These are phyloP conservation scores for Sarocladium strictum DNA, from an alignment of 2,329 filamentous ascomycete species.

Conservation along the genomic window DNA sequence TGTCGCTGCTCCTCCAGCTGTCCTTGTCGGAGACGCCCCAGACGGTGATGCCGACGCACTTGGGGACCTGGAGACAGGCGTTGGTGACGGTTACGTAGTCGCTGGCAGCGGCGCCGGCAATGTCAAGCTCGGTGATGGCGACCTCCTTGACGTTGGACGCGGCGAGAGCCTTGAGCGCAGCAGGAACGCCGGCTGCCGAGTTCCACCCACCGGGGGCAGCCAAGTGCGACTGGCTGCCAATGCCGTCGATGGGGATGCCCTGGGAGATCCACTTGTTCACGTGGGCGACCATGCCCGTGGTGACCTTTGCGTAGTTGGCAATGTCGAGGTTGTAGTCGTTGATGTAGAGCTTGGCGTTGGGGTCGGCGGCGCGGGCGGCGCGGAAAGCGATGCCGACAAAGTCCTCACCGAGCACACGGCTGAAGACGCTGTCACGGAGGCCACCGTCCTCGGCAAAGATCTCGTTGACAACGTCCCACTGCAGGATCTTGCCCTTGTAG, in stretches of 20 bases:
- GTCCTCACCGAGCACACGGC: constrained; percentile 45
- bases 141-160: constrained; percentile 46
- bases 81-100: constrained; percentile 54
- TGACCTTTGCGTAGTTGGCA: constrained; percentile 51
- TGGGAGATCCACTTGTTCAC: constrained; percentile 58
- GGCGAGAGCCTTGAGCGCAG: constrained; percentile 47
- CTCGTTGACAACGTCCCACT: constrained; percentile 52
- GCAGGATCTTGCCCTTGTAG: constrained; percentile 39
- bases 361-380: constrained; percentile 47
- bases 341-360: constrained; percentile 54
- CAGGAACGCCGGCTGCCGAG: constrained; percentile 29
- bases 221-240: constrained; percentile 52
- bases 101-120: constrained; percentile 45
- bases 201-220: constrained; percentile 31
- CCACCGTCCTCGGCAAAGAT: constrained; percentile 51
- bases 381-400: constrained; percentile 55
- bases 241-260: constrained; percentile 60
- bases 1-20: constrained; percentile 44
- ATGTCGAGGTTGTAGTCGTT: constrained; percentile 68
- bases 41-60: constrained; percentile 62
- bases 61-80: constrained; percentile 50
- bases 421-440: constrained; percentile 48
- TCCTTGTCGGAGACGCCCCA: constrained; percentile 47
- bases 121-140: constrained; percentile 64
- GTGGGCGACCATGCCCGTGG: constrained; percentile 43